Percentiles rank a stretch among this genome's conserved stretches.
phyloP scores from a whole-genome alignment of 2,329 filamentous ascomycete genomes.

The Kalmusia sp. region DNA sequence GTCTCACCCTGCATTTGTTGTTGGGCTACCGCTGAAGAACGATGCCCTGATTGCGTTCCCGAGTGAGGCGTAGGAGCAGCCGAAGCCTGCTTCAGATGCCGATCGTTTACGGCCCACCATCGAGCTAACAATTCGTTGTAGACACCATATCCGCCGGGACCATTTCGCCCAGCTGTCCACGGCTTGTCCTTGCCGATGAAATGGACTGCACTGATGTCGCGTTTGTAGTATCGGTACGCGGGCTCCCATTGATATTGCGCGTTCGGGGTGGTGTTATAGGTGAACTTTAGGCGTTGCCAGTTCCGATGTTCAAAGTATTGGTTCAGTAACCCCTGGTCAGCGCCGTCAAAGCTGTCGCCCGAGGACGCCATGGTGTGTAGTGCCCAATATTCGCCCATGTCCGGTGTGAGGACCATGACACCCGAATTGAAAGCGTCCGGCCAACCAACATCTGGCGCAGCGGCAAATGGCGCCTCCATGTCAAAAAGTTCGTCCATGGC shows the following conservation, averaged over 20 bases:
- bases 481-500: slow-evolving; percentile 93
- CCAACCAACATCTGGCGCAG: slow-evolving; percentile 96
- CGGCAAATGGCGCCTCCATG: slow-evolving; percentile 65
- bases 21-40: slow-evolving; percentile 22
- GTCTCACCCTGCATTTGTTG: slow-evolving; percentile 41
- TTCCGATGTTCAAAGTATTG: slow-evolving; percentile 82
- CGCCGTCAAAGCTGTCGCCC: slow-evolving; percentile 94
- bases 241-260: slow-evolving; percentile 97
- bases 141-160: slow-evolving; percentile 63
- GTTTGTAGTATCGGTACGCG: slow-evolving; percentile 91
- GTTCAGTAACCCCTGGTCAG: slow-evolving; percentile 94
- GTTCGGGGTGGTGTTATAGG: slow-evolving; percentile 96
- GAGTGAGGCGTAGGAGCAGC: slow-evolving; percentile 17
- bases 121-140: slow-evolving; percentile 84
- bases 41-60: slow-evolving; percentile 14
- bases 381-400: slow-evolving; percentile 86
- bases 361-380: slow-evolving; percentile 82
- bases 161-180: slow-evolving; percentile 63
- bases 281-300: slow-evolving; percentile 90
- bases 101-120: slow-evolving; percentile 96
- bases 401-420: slow-evolving; percentile 88
- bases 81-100: slow-evolving; percentile 68
- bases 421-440: slow-evolving; percentile 98
- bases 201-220: slow-evolving; percentile 87
- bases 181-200: slow-evolving; percentile 94